Conservation (phyloP, 352 stramenopile genomes). For the Phytophthora capsici region DNA sequence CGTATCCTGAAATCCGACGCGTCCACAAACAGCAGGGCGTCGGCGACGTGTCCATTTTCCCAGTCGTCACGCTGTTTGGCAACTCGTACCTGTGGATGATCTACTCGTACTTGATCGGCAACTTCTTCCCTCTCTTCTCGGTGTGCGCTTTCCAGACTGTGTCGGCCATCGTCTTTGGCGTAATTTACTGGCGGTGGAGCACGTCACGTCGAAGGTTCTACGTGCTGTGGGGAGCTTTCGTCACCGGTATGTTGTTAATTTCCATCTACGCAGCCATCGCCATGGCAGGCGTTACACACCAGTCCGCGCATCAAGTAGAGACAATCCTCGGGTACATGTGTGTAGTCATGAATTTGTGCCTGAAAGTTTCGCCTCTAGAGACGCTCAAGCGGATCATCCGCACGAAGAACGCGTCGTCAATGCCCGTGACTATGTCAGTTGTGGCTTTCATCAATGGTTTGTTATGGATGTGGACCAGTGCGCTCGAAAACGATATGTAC, state of each 20-base stretch:
- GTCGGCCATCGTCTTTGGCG: conserved; percentile 23
- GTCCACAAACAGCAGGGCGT: conserved; percentile 24
- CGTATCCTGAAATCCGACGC: conserved; percentile 27
- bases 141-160: conserved; percentile 23
- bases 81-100: conserved; percentile 37
- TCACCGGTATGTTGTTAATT: conserved; percentile 9
- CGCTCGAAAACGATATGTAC: conserved; percentile 34
- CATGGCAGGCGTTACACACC: conserved; percentile 18
- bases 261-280: conserved; percentile 35
- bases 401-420: conserved; percentile 39
- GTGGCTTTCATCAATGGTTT: conserved; percentile 33
- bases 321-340: conserved; percentile 31
- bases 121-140: conserved; percentile 37
- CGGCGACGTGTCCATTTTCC: conserved; percentile 30
- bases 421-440: conserved; percentile 35
- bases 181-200: conserved; percentile 27
- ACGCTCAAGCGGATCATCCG: conserved; percentile 35
- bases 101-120: conserved; percentile 34
- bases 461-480: conserved; percentile 34
- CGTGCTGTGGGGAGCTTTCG: conserved; percentile 20
- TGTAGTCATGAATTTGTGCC: conserved; percentile 32
- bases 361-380: conserved; percentile 34
- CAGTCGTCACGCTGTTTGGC: conserved; percentile 31
- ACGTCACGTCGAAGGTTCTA: conserved; percentile 18
- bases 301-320: conserved; percentile 35